Conservation (phyloP, 352 stramenopile species). For the Phytophthora podocarpi region DNA sequence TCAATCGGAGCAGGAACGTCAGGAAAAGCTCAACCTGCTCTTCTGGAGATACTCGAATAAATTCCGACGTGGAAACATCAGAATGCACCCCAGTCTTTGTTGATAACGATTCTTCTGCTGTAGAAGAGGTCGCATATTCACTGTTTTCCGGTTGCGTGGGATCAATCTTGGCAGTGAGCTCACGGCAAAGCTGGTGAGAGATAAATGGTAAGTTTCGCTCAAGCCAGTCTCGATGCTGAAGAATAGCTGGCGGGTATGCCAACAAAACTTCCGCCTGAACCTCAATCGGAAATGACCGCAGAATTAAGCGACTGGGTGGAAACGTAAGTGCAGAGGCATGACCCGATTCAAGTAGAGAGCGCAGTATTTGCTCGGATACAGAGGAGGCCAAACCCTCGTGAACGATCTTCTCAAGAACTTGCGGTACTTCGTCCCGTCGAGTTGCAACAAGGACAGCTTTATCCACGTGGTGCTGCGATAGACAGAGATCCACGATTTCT, state of each 20-base stretch:
- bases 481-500: constrained; percentile 69
- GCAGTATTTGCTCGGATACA: constrained; percentile 42
- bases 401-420: constrained; percentile 64
- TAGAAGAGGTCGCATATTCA: background rate
- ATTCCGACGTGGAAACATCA: constrained; percentile 57
- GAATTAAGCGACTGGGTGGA: constrained; percentile 52
- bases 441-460: constrained; percentile 68
- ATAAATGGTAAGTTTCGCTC: constrained; percentile 55
- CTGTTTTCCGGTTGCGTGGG: constrained; percentile 24
- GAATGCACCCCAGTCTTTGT: constrained; percentile 19
- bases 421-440: constrained; percentile 46
- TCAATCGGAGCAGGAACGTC: constrained; percentile 68
- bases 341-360: constrained; percentile 44
- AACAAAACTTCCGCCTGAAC: constrained; percentile 65
- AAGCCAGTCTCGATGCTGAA: constrained; percentile 80
- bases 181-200: constrained; percentile 34
- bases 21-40: constrained; percentile 83
- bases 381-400: constrained; percentile 46
- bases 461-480: constrained; percentile 70
- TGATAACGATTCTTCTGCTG: constrained; percentile 2
- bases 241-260: constrained; percentile 43
- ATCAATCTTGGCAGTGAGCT: constrained; percentile 54
- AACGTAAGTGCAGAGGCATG: constrained; percentile 46
- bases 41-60: constrained; percentile 40
- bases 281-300: constrained; percentile 55